These are phyloP conservation scores for Fusarium succisae DNA, from an alignment of 2,329 filamentous ascomycete genomes.

Conservation along the genomic window DNA sequence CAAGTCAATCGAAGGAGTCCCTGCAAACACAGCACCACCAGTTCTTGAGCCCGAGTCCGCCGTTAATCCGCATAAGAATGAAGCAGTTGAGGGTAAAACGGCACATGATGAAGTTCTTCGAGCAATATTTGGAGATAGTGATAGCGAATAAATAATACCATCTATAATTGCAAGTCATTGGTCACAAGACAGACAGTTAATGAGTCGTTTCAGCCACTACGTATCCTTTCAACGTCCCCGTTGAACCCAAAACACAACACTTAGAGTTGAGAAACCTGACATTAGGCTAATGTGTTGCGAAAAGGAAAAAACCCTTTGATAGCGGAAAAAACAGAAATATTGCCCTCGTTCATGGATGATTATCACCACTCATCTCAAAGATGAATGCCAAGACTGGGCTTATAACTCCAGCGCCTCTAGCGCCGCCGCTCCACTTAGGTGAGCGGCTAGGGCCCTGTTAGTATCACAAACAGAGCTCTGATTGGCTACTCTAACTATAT, in stretches of 20 bases:
- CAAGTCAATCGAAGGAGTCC: constrained; percentile 25
- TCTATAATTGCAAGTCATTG: neutral
- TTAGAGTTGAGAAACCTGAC: neutral
- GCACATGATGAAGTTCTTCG: constrained; percentile 86
- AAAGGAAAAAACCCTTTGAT: neutral
- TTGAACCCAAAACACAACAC: neutral
- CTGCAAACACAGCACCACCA: neutral
- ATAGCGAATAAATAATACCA: constrained; percentile 63
- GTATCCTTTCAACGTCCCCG: neutral
- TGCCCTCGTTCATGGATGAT: neutral
- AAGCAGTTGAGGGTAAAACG: constrained; percentile 71
- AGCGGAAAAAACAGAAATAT: neutral
- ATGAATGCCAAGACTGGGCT: constrained; percentile 24
- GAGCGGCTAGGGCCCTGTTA: constrained; percentile 39
- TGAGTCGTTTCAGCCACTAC: neutral
- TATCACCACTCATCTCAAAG: constrained; percentile 20
- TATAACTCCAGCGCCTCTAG: constrained; percentile 35
- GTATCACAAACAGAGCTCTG: neutral
- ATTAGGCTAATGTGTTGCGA: neutral
- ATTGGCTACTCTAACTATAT: constrained; percentile 28
- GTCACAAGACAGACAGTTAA: neutral
- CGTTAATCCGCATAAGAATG: constrained; percentile 75
- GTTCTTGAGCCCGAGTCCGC: constrained; percentile 40
- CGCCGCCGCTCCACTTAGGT: constrained; percentile 30
- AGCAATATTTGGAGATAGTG: constrained; percentile 92